These are phyloP conservation scores for Cryptosporidium tyzzeri DNA, from an alignment of 169 alveolate genomes.

Conservation along the genomic window DNA sequence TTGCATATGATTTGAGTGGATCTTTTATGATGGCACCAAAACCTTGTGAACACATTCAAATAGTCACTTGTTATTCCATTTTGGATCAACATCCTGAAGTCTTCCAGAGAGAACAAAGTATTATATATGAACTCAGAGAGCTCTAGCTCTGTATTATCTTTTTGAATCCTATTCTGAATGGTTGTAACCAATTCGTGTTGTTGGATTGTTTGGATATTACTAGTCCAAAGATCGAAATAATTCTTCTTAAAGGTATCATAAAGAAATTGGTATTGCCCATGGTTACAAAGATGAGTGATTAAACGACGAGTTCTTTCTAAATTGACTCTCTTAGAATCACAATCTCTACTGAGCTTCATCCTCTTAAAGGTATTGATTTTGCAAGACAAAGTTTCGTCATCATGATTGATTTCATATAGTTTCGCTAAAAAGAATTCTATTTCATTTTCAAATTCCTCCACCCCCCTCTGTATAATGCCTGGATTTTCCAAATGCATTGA, in stretches of 20 bases:
- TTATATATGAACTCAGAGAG: not conserved
- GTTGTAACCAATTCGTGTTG: conserved; percentile 2
- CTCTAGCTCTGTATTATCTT: not conserved
- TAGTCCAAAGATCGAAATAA: conserved; percentile 33
- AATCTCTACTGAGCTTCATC: conserved; percentile 10
- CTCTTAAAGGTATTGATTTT: conserved; percentile 6
- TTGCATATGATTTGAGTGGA: conserved; percentile 57
- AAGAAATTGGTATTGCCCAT: conserved; percentile 44
- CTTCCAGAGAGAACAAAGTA: not conserved
- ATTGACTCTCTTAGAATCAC: not conserved
- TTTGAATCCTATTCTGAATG: not conserved
- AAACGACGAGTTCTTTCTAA: conserved; percentile 44
- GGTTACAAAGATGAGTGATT: conserved; percentile 43
- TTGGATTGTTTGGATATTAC: conserved; percentile 1
- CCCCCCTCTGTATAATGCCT: not conserved
- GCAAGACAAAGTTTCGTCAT: not conserved
- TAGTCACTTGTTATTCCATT: not conserved
- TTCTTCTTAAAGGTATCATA: conserved; percentile 30
- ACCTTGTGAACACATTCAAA: conserved; percentile 12
- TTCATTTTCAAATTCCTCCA: conserved; percentile 21
- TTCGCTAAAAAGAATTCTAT: conserved; percentile 21
- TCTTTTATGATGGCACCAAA: conserved; percentile 65
- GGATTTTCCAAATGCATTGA: not conserved
- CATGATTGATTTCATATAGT: conserved; percentile 8
- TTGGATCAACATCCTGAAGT: not conserved